A percentile compares a stretch with the other conserved stretches of the same genome.
These are phyloP conservation scores for grape (Vitis vinifera) DNA, from an alignment of 164 flowering plant species.

Conservation along the genomic window DNA sequence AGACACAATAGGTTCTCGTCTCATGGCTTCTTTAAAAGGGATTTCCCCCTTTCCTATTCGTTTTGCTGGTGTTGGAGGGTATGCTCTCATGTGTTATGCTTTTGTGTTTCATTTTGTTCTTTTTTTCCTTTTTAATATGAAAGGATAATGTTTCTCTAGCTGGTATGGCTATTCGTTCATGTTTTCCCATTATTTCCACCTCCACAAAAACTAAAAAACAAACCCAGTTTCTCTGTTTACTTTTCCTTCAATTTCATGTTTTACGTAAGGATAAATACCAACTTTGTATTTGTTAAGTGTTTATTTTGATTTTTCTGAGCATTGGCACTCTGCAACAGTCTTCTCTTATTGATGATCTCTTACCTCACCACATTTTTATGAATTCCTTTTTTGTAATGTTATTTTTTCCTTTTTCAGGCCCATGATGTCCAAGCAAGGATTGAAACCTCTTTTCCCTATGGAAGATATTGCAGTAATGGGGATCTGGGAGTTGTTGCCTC, in stretches of 20 bases:
- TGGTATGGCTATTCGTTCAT: too few species aligned
- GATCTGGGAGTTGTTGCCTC: constrained; percentile 89
- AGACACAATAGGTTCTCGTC: constrained; percentile 77
- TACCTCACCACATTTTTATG: background rate
- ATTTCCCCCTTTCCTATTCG: constrained; percentile 74
- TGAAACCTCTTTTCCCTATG: constrained; percentile 75
- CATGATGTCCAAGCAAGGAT: constrained; percentile 75
- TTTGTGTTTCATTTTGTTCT: background rate
- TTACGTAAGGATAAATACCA: too few species aligned
- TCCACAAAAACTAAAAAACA: too few species aligned
- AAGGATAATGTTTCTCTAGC: too few species aligned
- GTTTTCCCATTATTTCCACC: too few species aligned
- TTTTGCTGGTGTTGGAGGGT: constrained; percentile 95
- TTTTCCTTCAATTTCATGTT: too few species aligned
- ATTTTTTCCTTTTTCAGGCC: constrained; percentile 38
- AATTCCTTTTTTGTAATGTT: background rate
- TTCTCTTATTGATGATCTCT: background rate
- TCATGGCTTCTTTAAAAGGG: constrained; percentile 72
- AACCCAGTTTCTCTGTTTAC: too few species aligned
- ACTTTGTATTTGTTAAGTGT: background rate
- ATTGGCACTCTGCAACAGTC: background rate
- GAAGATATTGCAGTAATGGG: constrained; percentile 98
- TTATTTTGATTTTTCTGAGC: background rate
- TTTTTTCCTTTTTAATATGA: background rate
- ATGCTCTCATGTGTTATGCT: constrained; percentile 1